Evolutionary conservation across 805 yeast species (phyloP).

Genomic region (Yamadazyma sp.): DNA sequence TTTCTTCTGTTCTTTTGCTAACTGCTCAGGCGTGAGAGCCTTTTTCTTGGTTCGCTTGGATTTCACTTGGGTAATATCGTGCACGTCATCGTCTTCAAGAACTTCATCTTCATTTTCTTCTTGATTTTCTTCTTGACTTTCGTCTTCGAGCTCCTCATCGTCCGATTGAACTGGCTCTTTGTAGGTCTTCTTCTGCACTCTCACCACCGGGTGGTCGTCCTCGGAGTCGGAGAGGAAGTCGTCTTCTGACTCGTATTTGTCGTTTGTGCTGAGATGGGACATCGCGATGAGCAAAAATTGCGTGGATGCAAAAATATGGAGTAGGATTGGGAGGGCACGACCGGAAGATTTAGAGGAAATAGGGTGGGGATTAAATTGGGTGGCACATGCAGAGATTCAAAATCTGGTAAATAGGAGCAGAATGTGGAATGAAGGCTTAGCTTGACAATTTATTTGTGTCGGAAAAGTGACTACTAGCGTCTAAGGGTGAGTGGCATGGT

Average conservation of each 20-base stretch:
- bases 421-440: too few relatives aligned
- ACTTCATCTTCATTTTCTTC: conserved; percentile 10
- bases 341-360: too few relatives aligned
- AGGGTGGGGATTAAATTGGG: too few relatives aligned
- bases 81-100: conserved; percentile 9
- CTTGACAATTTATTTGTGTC: too few relatives aligned
- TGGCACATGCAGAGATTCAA: too few relatives aligned
- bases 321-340: too few relatives aligned
- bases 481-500: too few relatives aligned
- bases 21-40: conserved; percentile 54
- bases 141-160: conserved; percentile 20
- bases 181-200: conserved; percentile 15
- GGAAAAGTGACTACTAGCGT: too few relatives aligned
- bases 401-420: too few relatives aligned
- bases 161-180: conserved; percentile 15
- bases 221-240: conserved; percentile 15
- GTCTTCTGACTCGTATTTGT: conserved; percentile 12
- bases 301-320: conserved; percentile 7
- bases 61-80: conserved; percentile 16
- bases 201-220: conserved; percentile 16
- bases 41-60: conserved; percentile 43
- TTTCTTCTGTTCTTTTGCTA: conserved; percentile 54
- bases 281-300: not conserved
- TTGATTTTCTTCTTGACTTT: conserved; percentile 13
- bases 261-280: conserved; percentile 8